phyloP scores from a whole-genome alignment of 2,329 filamentous ascomycete genomes.

The Amauroascus verrucosus region DNA sequence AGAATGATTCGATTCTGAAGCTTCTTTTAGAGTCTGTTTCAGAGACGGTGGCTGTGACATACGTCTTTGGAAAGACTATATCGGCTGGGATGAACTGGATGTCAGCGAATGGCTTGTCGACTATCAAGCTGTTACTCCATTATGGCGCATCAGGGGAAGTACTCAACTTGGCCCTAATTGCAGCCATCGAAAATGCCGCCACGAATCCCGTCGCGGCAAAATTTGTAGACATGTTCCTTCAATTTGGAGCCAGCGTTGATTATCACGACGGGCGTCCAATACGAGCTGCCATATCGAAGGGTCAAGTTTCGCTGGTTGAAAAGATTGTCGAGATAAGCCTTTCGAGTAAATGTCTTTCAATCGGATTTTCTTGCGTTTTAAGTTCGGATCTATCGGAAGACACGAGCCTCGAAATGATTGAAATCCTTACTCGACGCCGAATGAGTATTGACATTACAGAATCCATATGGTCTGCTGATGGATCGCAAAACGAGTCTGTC shows the following conservation, averaged over 20 bases:
- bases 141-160: slow-evolving; percentile 25
- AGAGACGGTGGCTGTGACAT: slow-evolving; percentile 12
- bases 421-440: slow-evolving; percentile 35
- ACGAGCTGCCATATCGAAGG: slow-evolving; percentile 43
- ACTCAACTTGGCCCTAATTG: slow-evolving; percentile 39
- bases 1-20: slow-evolving; percentile 11
- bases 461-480: slow-evolving; percentile 35
- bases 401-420: slow-evolving; percentile 42
- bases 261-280: slow-evolving; percentile 44
- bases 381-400: slow-evolving; percentile 43
- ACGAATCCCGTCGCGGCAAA: slow-evolving; percentile 28
- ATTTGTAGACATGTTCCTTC: slow-evolving; percentile 36
- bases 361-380: slow-evolving; percentile 49
- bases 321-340: slow-evolving; percentile 9
- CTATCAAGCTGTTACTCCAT: slow-evolving; percentile 41
- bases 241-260: slow-evolving; percentile 41
- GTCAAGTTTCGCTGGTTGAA: slow-evolving; percentile 36
- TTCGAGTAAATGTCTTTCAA: slow-evolving; percentile 38
- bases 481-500: slow-evolving; percentile 40
- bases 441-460: slow-evolving; percentile 11
- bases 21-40: slow-evolving; percentile 14
- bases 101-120: slow-evolving; percentile 41
- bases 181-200: slow-evolving; percentile 38
- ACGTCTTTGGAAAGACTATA: slow-evolving; percentile 14
- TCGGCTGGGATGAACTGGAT: slow-evolving; percentile 30